Conservation (phyloP, 108 stramenopile species). For the Heterococcus sp. region DNA sequence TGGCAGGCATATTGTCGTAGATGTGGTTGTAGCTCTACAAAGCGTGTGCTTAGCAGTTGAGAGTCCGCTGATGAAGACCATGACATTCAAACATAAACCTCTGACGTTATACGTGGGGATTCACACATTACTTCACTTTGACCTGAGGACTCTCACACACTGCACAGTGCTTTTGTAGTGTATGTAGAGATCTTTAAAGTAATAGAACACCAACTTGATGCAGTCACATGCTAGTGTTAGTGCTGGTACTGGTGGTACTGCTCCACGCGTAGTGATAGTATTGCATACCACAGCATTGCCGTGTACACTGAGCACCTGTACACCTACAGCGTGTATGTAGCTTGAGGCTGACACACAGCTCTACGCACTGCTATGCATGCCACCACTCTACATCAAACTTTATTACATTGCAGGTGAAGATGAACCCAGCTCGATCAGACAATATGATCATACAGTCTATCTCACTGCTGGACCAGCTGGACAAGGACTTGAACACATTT, state of each 20-base stretch:
- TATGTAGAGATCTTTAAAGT: not conserved
- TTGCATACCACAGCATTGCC: not conserved
- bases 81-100: conserved; percentile 40
- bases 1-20: not conserved
- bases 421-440: conserved; percentile 94
- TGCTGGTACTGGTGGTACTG: not conserved
- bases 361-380: not conserved
- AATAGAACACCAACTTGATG: not conserved
- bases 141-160: conserved; percentile 41
- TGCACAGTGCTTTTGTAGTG: not conserved
- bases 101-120: conserved; percentile 16
- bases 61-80: conserved; percentile 11
- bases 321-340: not conserved
- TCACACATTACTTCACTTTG: conserved; percentile 60
- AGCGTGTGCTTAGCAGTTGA: not conserved
- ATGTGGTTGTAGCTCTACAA: not conserved
- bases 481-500: conserved; percentile 99
- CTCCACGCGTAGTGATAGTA: not conserved
- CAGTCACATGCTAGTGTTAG: not conserved
- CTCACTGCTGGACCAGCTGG: conserved; percentile 96
- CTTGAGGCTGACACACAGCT: not conserved
- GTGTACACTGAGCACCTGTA: no score
- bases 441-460: conserved; percentile 99
- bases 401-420: conserved; percentile 67
- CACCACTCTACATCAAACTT: no score